Evolutionary conservation across 306 rosid species (phyloP), one percentile per base, ranked within the genome.

Genomic region (Neltuma alba): DNA sequence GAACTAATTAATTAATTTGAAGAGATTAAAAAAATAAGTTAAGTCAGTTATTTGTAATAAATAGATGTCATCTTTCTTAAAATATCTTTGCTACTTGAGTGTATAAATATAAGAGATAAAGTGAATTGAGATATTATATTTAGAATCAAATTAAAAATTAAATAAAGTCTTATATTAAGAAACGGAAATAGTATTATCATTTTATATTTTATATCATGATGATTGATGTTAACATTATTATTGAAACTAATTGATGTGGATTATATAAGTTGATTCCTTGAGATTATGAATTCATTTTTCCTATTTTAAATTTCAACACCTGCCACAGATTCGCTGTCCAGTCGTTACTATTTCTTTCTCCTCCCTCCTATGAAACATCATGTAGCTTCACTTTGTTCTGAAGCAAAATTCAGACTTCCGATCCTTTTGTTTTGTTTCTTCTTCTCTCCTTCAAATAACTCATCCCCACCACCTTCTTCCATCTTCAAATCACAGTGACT

Each of bases 371-470:
- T 47, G 15, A 25, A 36, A 47, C 11, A n/a, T n/a, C 67, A 74
- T 14, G 12, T 81, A 15, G n/a, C 79, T 79, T 79, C 76, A 44
- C 86, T 82, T 82, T 52, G 62, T 66, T 72, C 63, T 40, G 12
- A 79, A 72, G 80, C 77, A 72, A 84, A 84, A 75, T 82, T 76
- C 50, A 61, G 20, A 55, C 37, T 70, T 54, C 36, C 81, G 50
- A 60, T 34, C 47, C 48, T 36, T 52, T 57, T 47, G 1, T 33
- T 58, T 36, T 4, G 3, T 40, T 25, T 27, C 21, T 36, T 1
- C 16, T 23, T 23, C 13, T 55, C 16, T 3, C 15, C n/a, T 14
- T 38, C 14, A 15, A 36, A 62, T 70, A 82, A 81, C 72, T 44
- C 18, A 50, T 50, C 23, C 60, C 42, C 70, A 40, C 33, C 61